A percentile compares a stretch with the other conserved stretches of the same genome.
These are phyloP conservation scores for Sutorius australiensis DNA, from an alignment of 768 basidiomycete genomes.

Conservation along the genomic window DNA sequence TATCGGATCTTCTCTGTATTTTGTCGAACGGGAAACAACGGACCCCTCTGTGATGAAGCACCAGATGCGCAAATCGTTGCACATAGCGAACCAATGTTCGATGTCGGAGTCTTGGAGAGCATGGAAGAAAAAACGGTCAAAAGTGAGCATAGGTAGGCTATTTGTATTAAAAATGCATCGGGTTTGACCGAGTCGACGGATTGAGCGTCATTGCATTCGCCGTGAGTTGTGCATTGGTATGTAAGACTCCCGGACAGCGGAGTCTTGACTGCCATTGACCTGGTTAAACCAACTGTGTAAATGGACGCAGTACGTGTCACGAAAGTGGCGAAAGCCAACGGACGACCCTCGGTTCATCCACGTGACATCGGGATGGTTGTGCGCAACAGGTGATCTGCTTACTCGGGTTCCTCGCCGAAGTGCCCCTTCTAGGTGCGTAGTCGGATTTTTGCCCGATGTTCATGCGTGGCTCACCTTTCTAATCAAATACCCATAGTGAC, in stretches of 20 bases:
- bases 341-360: too few relatives aligned
- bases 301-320: too few relatives aligned
- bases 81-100: slow-evolving; percentile 2
- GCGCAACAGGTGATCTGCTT: too few relatives aligned
- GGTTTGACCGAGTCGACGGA: background rate
- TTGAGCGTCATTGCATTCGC: background rate
- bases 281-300: too few relatives aligned
- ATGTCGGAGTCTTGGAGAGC: slow-evolving; percentile 7
- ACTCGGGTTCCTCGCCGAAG: too few relatives aligned
- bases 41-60: slow-evolving; percentile 4
- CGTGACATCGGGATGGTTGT: too few relatives aligned
- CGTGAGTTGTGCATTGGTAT: background rate
- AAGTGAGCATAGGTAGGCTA: slow-evolving; percentile 1
- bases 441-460: too few relatives aligned
- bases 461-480: too few relatives aligned
- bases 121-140: slow-evolving; percentile 9
- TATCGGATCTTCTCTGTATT: slow-evolving; percentile 5
- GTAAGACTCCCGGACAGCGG: background rate
- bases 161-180: background rate
- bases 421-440: too few relatives aligned
- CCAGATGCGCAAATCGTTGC: slow-evolving; percentile 3
- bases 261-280: too few relatives aligned
- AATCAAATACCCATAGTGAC: too few relatives aligned
- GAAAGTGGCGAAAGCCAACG: too few relatives aligned
- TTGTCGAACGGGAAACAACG: slow-evolving; percentile 2